Evolutionary conservation across 2,329 filamentous ascomycete genomes (phyloP).

Genomic region (Capronia coronata): DNA sequence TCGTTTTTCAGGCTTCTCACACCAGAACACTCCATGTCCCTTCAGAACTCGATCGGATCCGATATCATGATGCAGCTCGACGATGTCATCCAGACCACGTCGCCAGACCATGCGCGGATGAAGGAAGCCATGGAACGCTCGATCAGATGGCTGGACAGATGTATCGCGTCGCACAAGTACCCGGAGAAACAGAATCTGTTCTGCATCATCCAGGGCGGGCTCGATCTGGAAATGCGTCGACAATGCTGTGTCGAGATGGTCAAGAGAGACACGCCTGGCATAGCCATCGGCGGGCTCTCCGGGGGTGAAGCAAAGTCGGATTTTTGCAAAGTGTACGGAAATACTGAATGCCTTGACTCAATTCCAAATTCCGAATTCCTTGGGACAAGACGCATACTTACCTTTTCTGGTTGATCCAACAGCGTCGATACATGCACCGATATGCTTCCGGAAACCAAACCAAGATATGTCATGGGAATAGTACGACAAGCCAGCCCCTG

Average conservation of each 20-base stretch:
- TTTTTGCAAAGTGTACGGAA: constrained; percentile 70
- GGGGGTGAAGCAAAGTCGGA: constrained; percentile 91
- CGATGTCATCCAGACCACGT: constrained; percentile 94
- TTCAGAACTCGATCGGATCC: constrained; percentile 95
- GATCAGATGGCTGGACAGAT: constrained; percentile 91
- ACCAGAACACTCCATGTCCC: constrained; percentile 89
- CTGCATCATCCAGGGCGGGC: constrained; percentile 94
- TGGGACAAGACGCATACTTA: too few relatives aligned
- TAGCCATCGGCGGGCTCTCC: constrained; percentile 90
- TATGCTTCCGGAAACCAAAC: constrained; percentile 80
- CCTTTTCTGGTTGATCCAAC: background rate
- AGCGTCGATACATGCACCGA: constrained; percentile 75
- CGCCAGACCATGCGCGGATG: constrained; percentile 80
- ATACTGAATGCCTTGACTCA: too few relatives aligned
- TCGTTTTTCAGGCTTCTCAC: constrained; percentile 68
- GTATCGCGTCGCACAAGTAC: constrained; percentile 80
- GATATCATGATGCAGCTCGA: constrained; percentile 99
- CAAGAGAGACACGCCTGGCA: constrained; percentile 82
- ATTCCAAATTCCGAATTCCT: too few relatives aligned
- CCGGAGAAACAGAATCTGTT: constrained; percentile 85
- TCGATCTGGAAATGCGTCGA: constrained; percentile 77
- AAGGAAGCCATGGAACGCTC: constrained; percentile 91
- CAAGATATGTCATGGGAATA: constrained; percentile 98
- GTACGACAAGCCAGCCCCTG: constrained; percentile 36
- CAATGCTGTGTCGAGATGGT: constrained; percentile 86